A percentile compares a stretch with the other conserved stretches of the same genome.
Evolutionary conservation across 1,284 basidiomycete species (phyloP).

Genomic region (Heterobasidion occidentale): DNA sequence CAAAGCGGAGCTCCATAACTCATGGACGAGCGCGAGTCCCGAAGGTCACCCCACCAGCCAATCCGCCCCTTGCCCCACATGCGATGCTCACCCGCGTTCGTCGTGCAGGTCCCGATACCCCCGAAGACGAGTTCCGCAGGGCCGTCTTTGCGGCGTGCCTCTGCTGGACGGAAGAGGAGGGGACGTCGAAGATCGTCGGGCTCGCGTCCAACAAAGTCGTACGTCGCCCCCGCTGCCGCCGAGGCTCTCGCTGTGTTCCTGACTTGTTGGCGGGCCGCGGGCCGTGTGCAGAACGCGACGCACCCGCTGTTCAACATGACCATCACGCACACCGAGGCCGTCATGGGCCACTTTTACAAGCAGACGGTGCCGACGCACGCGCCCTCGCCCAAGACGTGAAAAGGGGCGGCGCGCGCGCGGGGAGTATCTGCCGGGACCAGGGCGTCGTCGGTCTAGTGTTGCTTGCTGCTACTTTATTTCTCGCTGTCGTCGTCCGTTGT

Average conservation of each 20-base stretch:
- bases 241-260: too few relatives aligned
- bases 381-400: background rate
- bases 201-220: slow-evolving; percentile 65
- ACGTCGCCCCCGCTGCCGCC: slow-evolving; percentile 27
- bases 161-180: slow-evolving; percentile 74
- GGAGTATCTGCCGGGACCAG: too few relatives aligned
- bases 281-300: slow-evolving; percentile 77
- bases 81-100: background rate
- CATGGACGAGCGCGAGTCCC: slow-evolving; percentile 36
- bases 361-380: slow-evolving; percentile 37
- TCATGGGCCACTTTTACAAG: slow-evolving; percentile 74
- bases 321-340: slow-evolving; percentile 60
- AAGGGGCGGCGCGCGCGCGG: too few relatives aligned
- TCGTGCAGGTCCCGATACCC: slow-evolving; percentile 11
- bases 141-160: slow-evolving; percentile 52
- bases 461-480: too few relatives aligned
- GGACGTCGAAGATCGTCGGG: slow-evolving; percentile 54
- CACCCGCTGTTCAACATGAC: slow-evolving; percentile 86
- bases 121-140: slow-evolving; percentile 36
- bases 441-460: too few relatives aligned
- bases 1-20: slow-evolving; percentile 31
- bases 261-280: too few relatives aligned
- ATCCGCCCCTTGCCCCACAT: background rate
- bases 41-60: slow-evolving; percentile 19
- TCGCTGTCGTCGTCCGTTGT: too few relatives aligned